Evolutionary conservation across 2,329 filamentous ascomycete genomes (phyloP).

Genomic region (Hymenoscyphus occultus): DNA sequence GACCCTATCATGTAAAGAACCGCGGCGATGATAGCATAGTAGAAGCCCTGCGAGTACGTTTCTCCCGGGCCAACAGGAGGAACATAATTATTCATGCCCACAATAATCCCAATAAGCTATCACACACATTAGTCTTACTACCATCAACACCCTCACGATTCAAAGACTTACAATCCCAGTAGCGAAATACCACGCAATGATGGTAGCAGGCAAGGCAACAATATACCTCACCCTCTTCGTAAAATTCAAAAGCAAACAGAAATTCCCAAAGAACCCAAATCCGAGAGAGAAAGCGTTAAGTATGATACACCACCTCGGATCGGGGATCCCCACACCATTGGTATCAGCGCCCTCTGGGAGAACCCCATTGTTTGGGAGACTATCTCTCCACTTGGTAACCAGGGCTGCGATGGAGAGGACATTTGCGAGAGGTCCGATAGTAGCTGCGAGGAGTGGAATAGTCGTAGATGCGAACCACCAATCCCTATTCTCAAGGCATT

Average conservation of each 20-base stretch:
- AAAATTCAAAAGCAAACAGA: constrained; percentile 68
- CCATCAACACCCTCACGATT: constrained; percentile 41
- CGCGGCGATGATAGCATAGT: constrained; percentile 65
- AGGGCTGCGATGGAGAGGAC: constrained; percentile 65
- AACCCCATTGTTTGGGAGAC: constrained; percentile 45
- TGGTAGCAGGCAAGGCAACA: constrained; percentile 63
- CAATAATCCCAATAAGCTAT: constrained; percentile 56
- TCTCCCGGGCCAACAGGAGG: constrained; percentile 44
- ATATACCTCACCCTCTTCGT: constrained; percentile 64
- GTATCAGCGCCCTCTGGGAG: constrained; percentile 45
- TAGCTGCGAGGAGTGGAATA: constrained; percentile 61
- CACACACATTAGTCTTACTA: background rate
- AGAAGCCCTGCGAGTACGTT: constrained; percentile 66
- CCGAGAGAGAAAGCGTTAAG: constrained; percentile 63
- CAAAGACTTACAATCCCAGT: constrained; percentile 56
- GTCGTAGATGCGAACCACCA: constrained; percentile 44
- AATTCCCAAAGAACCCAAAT: constrained; percentile 63
- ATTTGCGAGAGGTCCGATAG: constrained; percentile 68
- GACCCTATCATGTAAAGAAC: constrained; percentile 60
- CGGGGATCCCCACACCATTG: constrained; percentile 50
- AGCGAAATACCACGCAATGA: constrained; percentile 63
- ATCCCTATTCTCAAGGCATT: constrained; percentile 25
- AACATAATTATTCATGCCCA: constrained; percentile 54
- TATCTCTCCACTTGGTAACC: constrained; percentile 60
- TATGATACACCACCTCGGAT: constrained; percentile 60